Base-by-base conservation (phyloP, 192 early-diverging fungal species). In the Cladochytrium replicatum region DNA sequence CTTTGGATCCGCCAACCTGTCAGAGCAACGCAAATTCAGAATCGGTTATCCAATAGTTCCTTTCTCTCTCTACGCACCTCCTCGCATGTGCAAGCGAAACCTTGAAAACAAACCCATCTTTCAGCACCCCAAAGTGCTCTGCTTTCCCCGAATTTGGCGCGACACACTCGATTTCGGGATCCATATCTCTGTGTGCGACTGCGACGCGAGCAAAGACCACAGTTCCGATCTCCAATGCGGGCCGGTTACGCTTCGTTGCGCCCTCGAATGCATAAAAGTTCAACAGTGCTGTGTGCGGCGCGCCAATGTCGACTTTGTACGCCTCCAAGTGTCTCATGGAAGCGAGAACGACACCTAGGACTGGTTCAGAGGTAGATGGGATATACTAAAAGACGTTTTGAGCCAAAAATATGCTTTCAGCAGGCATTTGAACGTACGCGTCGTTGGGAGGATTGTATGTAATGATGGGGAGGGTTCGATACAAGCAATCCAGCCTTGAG, bases 181-280 rank as follows among this genome's bases (percentile, higher is more conserved):
- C 93, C 90, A 99, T 94, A 64, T 96, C 89, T 51, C 78, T 84
- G 68, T 95, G 88, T 24, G 96, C 93, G 28, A 91, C 60, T 5
- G 72, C 56, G 2, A 99, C 75, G 25, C 89, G 76, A 11, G 78
- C 89, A 53, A 91, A 99, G 2, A 99, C 76, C 6, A 89, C 57
- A 15, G 80, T 58, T 7, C 87, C 88, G 9, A 85, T 58, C 63
- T 75, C 71, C 41, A 95, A 55, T 43, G 83, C 86, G 26, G 96
- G 96, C 57, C 77, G 75, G 68, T 91, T 93, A 46, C 86, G 72
- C 57, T 88, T 91, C 3, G 86, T 91, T 1, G 90, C 93, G 17
- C 89, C 90, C 62, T 97, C 93, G 56, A 99, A 99, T 0, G 96
- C 87, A 34, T 94, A 58, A 3, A 75, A 56, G 21, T 80, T 72